These are phyloP conservation scores for Zarea fungicola DNA, from an alignment of 2,329 filamentous ascomycete genomes.

Conservation along the genomic window DNA sequence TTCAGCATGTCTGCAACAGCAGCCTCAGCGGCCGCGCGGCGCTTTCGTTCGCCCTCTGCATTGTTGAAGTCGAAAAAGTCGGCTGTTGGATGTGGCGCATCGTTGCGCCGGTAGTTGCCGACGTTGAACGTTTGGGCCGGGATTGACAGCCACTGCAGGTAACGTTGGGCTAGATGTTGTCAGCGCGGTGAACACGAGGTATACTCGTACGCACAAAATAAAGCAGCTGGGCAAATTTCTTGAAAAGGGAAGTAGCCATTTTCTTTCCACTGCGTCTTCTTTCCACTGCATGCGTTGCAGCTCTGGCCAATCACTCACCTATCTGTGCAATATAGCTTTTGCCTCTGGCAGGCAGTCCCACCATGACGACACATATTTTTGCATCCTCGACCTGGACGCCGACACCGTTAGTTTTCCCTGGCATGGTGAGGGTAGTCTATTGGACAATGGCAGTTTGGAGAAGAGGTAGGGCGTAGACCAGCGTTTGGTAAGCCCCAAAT, in stretches of 20 bases:
- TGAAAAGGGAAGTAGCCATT: too few species aligned
- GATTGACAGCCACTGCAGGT: constrained; percentile 95
- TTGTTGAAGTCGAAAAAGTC: constrained; percentile 95
- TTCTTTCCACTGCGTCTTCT: constrained; percentile 10
- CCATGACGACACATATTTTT: constrained; percentile 98
- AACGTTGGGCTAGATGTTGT: constrained; percentile 66
- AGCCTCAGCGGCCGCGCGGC: constrained; percentile 82
- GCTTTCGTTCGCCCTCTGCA: constrained; percentile 80
- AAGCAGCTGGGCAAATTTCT: too few species aligned
- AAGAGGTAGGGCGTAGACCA: constrained; percentile 5
- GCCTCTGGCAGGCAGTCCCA: constrained; percentile 88
- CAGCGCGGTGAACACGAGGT: neutral
- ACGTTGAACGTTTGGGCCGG: constrained; percentile 95
- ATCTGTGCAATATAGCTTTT: constrained; percentile 98
- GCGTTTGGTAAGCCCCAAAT: neutral
- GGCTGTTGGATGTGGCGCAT: constrained; percentile 83
- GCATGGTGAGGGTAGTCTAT: constrained; percentile 29
- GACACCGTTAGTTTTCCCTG: constrained; percentile 54
- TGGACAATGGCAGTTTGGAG: too few species aligned
- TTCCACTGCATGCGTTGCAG: too few species aligned
- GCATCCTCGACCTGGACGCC: constrained; percentile 90
- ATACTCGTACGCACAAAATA: too few species aligned
- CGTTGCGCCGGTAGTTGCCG: constrained; percentile 85
- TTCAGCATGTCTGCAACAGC: constrained; percentile 89
- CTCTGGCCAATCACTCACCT: constrained; percentile 50